Evolutionary conservation across 176 grass and related monocot genomes (phyloP), one percentile per base, ranked within the genome.

Genomic region (Zea luxurians): DNA sequence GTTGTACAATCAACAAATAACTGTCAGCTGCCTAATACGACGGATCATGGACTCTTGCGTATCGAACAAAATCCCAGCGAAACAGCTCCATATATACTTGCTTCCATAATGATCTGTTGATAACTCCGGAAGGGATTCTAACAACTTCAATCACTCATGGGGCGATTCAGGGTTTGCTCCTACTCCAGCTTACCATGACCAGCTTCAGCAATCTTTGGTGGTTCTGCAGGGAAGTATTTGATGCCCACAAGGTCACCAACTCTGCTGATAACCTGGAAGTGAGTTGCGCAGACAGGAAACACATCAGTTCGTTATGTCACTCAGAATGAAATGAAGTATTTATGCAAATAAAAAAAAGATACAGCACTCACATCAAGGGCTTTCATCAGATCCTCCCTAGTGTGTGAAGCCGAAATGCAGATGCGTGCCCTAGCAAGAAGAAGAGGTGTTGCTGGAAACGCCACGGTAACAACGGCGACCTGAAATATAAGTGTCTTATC

Each of bases 371-470:
- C 93, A 79, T 97, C 88, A 40, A 97, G 83, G 16, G 81, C 88
- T 84, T 90, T 90, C 37, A 92, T 79, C 41, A 97, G 74, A 64
- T 96, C 92, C 60, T 91, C 86, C 82, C 84, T 84, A n/a, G 78
- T 87, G 75, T 96, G 92, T 40, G 92, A 91, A 83, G 92, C 89
- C 53, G 89, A 95, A 78, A 95, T 95, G 78, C 92, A 95, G 71
- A 95, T 87, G 2, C 86, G 86, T 35, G 92, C 89, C 68, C 92
- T 89, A 73, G 92, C 84, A 77, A 91, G 85, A 38, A 96, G 89
- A 54, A 96, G 86, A 60, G 92, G 89, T 49, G 89, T 96, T 1
- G 92, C 92, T 36, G 92, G 92, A 68, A 96, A 96, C 67, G 92
- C 86, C 74, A 96, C 89, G 4, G 81, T 89, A 71, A 89, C 89